Evolutionary conservation across 192 early-diverging fungal genomes (phyloP).

Genomic region (Backusella luteola): DNA sequence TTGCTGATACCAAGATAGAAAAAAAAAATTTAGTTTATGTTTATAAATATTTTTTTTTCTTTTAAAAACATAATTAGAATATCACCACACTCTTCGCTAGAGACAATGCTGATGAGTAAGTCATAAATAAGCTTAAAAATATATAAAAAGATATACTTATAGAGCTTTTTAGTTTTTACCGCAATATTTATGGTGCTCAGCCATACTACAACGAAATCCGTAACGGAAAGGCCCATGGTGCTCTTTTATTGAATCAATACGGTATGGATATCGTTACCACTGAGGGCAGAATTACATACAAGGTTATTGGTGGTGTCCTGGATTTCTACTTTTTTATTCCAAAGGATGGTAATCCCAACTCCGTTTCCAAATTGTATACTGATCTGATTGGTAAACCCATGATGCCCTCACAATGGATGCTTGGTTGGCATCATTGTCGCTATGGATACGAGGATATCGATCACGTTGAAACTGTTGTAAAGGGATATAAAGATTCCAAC

Average conservation of each 20-base stretch:
- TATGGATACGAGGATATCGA: conserved; percentile 56
- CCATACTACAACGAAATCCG: conserved; percentile 65
- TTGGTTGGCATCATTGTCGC: conserved; percentile 32
- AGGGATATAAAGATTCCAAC: conserved; percentile 49
- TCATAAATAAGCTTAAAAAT: neutral
- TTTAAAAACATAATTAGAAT: neutral
- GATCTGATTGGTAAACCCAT: conserved; percentile 62
- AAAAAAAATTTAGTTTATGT: neutral
- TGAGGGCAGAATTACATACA: conserved; percentile 55
- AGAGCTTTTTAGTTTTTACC: neutral
- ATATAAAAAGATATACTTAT: neutral
- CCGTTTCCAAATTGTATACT: conserved; percentile 47
- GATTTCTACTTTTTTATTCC: conserved; percentile 68
- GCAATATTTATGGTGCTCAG: conserved; percentile 65
- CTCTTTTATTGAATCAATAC: conserved; percentile 58
- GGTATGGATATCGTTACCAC: conserved; percentile 63
- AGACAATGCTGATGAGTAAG: conserved; percentile 14
- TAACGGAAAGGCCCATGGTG: conserved; percentile 47
- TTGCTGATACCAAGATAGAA: neutral
- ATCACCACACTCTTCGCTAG: neutral
- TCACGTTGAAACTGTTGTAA: conserved; percentile 52
- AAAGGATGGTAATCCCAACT: conserved; percentile 25
- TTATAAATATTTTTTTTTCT: neutral
- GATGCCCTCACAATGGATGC: conserved; percentile 45
- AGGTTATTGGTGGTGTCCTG: conserved; percentile 60